These are phyloP conservation scores for Crithidia acanthocephali DNA, from an alignment of 208 protist species.

Conservation along the genomic window DNA sequence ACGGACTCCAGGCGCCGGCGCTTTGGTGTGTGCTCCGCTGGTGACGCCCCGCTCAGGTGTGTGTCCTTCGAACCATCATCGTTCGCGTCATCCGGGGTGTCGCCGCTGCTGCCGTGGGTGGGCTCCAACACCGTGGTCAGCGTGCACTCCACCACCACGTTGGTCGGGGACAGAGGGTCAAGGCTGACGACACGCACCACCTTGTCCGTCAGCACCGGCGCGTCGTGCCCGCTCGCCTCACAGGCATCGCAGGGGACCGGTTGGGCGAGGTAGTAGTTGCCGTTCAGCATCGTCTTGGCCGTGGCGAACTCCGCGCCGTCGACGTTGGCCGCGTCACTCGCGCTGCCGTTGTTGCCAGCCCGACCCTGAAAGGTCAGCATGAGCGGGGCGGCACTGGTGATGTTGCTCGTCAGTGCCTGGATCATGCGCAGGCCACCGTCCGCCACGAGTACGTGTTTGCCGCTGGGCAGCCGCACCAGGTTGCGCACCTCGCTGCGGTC, in stretches of 20 bases:
- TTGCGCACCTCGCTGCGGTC: slow-evolving; percentile 85
- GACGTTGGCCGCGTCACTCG: slow-evolving; percentile 14
- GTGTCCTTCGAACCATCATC: background rate
- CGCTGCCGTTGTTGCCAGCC: background rate
- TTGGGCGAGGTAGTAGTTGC: slow-evolving; percentile 64
- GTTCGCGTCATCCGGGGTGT: background rate
- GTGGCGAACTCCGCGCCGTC: slow-evolving; percentile 49
- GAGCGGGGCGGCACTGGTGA: slow-evolving; percentile 35
- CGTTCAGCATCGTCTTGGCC: slow-evolving; percentile 52
- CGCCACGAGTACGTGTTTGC: slow-evolving; percentile 81
- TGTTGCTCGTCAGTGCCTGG: slow-evolving; percentile 55
- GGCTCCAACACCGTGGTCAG: slow-evolving; percentile 28
- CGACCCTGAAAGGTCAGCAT: slow-evolving; percentile 29
- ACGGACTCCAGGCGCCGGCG: slow-evolving; percentile 23
- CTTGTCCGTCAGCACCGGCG: slow-evolving; percentile 58
- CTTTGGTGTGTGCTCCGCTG: slow-evolving; percentile 12
- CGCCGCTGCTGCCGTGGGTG: background rate
- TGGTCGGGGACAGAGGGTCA: slow-evolving; percentile 51
- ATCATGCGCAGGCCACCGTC: slow-evolving; percentile 87
- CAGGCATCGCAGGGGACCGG: slow-evolving; percentile 63
- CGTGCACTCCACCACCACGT: slow-evolving; percentile 63
- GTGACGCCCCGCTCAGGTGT: background rate
- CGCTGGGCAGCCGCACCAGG: slow-evolving; percentile 79
- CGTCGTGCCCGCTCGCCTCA: slow-evolving; percentile 28
- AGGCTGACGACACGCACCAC: slow-evolving; percentile 63